phyloP scores from a whole-genome alignment of 2,329 filamentous ascomycete species.

The Fusarium protoensiforme region DNA sequence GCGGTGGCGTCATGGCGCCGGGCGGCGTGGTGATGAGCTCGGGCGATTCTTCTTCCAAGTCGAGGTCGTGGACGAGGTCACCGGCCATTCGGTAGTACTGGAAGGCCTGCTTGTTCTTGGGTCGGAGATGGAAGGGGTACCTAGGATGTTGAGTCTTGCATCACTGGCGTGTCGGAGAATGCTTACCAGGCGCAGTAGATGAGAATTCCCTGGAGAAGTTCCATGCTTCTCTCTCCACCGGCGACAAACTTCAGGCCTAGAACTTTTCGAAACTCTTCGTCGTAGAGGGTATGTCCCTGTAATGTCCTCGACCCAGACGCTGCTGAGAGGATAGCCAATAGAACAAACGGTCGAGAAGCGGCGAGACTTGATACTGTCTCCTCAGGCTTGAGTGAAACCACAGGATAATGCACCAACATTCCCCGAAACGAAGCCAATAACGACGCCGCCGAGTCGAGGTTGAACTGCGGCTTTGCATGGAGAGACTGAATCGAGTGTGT shows the following conservation, averaged over 20 bases:
- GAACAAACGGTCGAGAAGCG: constrained; percentile 60
- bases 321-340: constrained; percentile 64
- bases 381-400: constrained; percentile 53
- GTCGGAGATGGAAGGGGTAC: constrained; percentile 66
- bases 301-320: constrained; percentile 60
- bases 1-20: constrained; percentile 25
- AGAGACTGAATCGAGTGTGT: constrained; percentile 52
- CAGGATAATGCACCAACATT: constrained; percentile 59
- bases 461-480: constrained; percentile 63
- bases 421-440: constrained; percentile 56
- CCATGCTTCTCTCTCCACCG: constrained; percentile 66
- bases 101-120: constrained; percentile 59
- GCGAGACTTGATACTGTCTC: constrained; percentile 58
- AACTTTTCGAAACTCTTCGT: constrained; percentile 67
- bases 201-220: constrained; percentile 66
- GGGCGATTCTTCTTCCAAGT: constrained; percentile 55
- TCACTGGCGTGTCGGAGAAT: too few species aligned
- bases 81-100: constrained; percentile 65
- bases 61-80: constrained; percentile 62
- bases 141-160: constrained; percentile 43
- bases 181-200: constrained; percentile 68
- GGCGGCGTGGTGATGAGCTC: background rate
- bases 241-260: constrained; percentile 67
- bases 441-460: constrained; percentile 62
- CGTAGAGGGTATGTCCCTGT: constrained; percentile 64